Conservation (phyloP, 1,284 basidiomycete genomes). For the Trametes sp. region DNA sequence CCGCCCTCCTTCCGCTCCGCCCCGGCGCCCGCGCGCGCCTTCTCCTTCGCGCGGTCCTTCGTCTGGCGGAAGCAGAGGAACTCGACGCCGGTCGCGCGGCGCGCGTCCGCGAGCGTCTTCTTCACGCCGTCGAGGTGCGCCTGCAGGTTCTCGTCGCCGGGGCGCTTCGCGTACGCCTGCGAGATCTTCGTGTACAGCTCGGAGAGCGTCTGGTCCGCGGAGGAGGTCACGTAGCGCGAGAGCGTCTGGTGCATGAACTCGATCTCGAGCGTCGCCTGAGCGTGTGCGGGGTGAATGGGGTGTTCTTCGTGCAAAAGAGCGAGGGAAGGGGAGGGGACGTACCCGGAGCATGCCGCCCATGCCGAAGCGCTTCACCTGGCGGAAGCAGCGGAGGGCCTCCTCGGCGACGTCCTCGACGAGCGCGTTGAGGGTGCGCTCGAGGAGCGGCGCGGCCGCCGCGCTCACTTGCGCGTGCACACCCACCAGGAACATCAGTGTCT, state of each 20-base stretch:
- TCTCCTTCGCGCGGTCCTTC: slow-evolving; percentile 48
- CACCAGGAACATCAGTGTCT: slow-evolving; percentile 88
- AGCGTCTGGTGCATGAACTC: slow-evolving; percentile 99
- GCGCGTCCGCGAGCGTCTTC: slow-evolving; percentile 85
- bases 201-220: slow-evolving; percentile 84
- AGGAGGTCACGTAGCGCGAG: slow-evolving; percentile 83
- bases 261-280: slow-evolving; percentile 95
- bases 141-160: slow-evolving; percentile 84
- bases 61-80: slow-evolving; percentile 90
- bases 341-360: slow-evolving; percentile 99
- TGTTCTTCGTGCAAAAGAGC: too few relatives aligned
- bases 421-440: slow-evolving; percentile 83
- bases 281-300: not conserved
- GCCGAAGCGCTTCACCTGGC: slow-evolving; percentile 87
- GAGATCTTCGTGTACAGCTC: slow-evolving; percentile 96
- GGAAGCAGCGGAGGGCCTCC: slow-evolving; percentile 86
- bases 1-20: slow-evolving; percentile 7
- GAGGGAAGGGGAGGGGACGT: slow-evolving; percentile 42
- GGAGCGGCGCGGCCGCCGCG: slow-evolving; percentile 77
- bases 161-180: slow-evolving; percentile 83
- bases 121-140: slow-evolving; percentile 92
- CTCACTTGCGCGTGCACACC: slow-evolving; percentile 93
- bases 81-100: slow-evolving; percentile 92
- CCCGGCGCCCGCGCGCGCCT: not conserved
- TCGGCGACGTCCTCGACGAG: slow-evolving; percentile 87